Evolutionary conservation across 768 basidiomycete genomes (phyloP).

Genomic region (Rhodotorula diobovata): DNA sequence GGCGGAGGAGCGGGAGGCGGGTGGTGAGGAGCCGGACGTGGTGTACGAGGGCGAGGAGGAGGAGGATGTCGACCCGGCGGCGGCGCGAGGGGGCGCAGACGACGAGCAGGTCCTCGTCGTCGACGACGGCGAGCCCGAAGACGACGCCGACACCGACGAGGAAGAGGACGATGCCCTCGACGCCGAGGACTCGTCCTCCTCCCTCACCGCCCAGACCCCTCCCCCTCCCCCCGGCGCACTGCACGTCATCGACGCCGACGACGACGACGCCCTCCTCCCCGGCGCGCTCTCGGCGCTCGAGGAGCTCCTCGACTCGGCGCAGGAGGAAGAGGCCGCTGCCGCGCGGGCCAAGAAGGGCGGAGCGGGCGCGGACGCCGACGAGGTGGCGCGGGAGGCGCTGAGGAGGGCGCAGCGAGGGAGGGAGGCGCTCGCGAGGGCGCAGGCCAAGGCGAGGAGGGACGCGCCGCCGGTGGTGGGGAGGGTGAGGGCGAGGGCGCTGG

Average conservation of each 20-base stretch:
- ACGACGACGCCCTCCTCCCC: not conserved
- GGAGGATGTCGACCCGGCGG: too few species aligned
- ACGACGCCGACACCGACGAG: not conserved
- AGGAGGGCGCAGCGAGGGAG: not conserved
- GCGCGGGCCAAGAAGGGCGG: not conserved
- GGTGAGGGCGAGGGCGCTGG: not conserved
- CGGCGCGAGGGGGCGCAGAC: too few species aligned
- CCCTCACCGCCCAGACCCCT: not conserved
- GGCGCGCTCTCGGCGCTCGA: conserved; percentile 6
- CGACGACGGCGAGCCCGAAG: conserved; percentile 3
- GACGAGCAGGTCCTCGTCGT: not conserved
- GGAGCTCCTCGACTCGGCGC: conserved; percentile 8
- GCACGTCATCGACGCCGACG: not conserved
- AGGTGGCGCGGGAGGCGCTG: not conserved
- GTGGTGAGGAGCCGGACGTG: conserved; percentile 2
- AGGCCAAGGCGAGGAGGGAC: too few species aligned
- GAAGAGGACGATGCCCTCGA: not conserved
- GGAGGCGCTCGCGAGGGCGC: not conserved
- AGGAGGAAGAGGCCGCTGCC: conserved; percentile 1
- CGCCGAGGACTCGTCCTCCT: not conserved
- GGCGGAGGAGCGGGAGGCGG: conserved; percentile 1
- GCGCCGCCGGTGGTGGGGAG: not conserved
- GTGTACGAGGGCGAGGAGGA: conserved; percentile 3
- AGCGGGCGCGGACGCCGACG: not conserved
- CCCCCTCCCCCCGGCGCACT: not conserved